Percentiles rank a stretch among this genome's conserved stretches.
These are phyloP conservation scores for Ceratocystis diversiconidia DNA, from an alignment of 2,329 filamentous ascomycete genomes.

Conservation along the genomic window DNA sequence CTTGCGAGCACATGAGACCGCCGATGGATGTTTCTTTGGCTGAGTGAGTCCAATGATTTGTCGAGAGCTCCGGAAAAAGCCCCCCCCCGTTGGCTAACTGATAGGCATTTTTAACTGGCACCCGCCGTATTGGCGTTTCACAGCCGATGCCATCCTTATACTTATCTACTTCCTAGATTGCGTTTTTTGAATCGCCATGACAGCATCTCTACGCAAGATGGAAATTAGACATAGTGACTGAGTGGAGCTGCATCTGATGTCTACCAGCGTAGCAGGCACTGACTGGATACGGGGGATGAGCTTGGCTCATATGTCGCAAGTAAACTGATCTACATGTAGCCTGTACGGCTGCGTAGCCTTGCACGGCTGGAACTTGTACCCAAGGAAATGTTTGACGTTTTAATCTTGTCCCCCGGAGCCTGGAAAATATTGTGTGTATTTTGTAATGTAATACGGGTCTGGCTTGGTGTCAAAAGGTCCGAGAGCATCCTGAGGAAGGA, in stretches of 20 bases:
- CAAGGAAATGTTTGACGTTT: neutral
- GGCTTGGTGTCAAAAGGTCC: neutral
- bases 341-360: neutral
- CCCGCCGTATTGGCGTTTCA: too few species aligned
- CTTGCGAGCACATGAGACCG: too few species aligned
- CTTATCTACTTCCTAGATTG: too few species aligned
- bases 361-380: neutral
- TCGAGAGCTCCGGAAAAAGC: too few species aligned
- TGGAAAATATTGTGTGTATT: neutral
- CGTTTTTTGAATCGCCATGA: neutral
- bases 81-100: too few species aligned
- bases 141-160: too few species aligned
- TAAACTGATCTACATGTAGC: neutral
- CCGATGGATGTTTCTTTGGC: neutral
- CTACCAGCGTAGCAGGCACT: neutral
- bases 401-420: neutral
- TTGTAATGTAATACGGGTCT: neutral
- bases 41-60: too few species aligned
- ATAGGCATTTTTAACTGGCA: too few species aligned
- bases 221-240: neutral
- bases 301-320: neutral
- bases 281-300: neutral
- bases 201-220: neutral
- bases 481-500: neutral
- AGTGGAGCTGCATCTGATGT: neutral